Evolutionary conservation across 768 basidiomycete genomes (phyloP).

Genomic region (Xerocomellus amylosporus): DNA sequence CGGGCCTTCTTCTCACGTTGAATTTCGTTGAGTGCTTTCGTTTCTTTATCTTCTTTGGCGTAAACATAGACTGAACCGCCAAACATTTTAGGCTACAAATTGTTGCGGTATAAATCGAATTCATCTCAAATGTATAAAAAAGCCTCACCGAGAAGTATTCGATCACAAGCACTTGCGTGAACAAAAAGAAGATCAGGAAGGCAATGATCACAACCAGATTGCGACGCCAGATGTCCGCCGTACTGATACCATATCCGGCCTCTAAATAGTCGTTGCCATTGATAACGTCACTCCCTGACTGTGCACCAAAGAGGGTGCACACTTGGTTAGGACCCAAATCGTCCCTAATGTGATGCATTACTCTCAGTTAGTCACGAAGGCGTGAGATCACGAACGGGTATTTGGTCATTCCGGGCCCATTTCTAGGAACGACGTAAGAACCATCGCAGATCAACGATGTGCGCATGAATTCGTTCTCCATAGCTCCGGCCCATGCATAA

Average conservation of each 20-base stretch:
- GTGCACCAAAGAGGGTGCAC: slow-evolving; percentile 72
- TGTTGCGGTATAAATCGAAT: background rate
- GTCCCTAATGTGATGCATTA: slow-evolving; percentile 37
- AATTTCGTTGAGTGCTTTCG: slow-evolving; percentile 50
- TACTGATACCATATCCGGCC: slow-evolving; percentile 49
- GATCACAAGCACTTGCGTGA: slow-evolving; percentile 63
- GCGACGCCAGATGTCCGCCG: slow-evolving; percentile 58
- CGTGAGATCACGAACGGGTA: slow-evolving; percentile 53
- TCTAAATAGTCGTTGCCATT: slow-evolving; percentile 60
- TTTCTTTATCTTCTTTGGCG: slow-evolving; percentile 55
- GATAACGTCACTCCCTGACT: slow-evolving; percentile 52
- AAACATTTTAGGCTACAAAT: slow-evolving; percentile 30
- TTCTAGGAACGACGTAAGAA: slow-evolving; percentile 61
- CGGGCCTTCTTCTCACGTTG: slow-evolving; percentile 53
- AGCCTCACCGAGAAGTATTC: slow-evolving; percentile 60
- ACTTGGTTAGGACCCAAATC: slow-evolving; percentile 65
- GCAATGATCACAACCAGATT: slow-evolving; percentile 70
- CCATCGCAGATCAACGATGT: slow-evolving; percentile 65
- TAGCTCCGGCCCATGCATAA: slow-evolving; percentile 72
- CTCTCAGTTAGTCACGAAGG: background rate
- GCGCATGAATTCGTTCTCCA: slow-evolving; percentile 86
- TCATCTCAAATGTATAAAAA: background rate
- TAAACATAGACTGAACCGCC: slow-evolving; percentile 52
- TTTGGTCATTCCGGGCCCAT: slow-evolving; percentile 49
- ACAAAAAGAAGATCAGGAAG: slow-evolving; percentile 67